These are phyloP conservation scores for Candida krabiensis DNA, from an alignment of 805 yeast species.

Conservation along the genomic window DNA sequence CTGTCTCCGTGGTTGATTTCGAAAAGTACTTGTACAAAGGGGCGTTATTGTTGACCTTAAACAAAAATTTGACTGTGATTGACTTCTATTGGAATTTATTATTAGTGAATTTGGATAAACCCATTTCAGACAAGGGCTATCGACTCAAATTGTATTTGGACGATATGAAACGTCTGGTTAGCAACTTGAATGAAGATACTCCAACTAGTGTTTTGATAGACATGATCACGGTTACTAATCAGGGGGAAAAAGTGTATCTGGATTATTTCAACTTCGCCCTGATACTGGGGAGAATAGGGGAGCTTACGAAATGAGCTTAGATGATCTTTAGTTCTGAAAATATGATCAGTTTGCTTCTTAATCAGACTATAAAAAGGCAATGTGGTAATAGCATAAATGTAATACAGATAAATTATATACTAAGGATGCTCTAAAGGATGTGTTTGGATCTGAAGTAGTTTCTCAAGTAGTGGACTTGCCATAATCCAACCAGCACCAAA, in stretches of 20 bases:
- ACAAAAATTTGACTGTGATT: constrained; percentile 32
- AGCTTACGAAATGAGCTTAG: too few relatives aligned
- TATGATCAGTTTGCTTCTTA: background rate
- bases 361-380: background rate
- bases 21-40: constrained; percentile 43
- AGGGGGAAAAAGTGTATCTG: constrained; percentile 36
- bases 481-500: constrained; percentile 76
- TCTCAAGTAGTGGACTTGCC: constrained; percentile 93
- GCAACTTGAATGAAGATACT: constrained; percentile 31
- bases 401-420: too few relatives aligned
- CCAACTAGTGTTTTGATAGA: constrained; percentile 38
- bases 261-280: constrained; percentile 48
- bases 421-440: constrained; percentile 47
- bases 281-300: constrained; percentile 49
- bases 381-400: too few relatives aligned
- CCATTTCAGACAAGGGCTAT: constrained; percentile 9
- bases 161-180: constrained; percentile 34
- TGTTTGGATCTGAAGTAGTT: constrained; percentile 88
- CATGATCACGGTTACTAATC: constrained; percentile 45
- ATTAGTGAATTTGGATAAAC: constrained; percentile 23
- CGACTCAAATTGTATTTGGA: constrained; percentile 33
- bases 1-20: constrained; percentile 44
- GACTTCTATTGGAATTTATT: constrained; percentile 43
- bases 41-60: constrained; percentile 39
- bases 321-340: too few relatives aligned